phyloP scores from a whole-genome alignment of 768 basidiomycete species.

The Naganishia randhawae region DNA sequence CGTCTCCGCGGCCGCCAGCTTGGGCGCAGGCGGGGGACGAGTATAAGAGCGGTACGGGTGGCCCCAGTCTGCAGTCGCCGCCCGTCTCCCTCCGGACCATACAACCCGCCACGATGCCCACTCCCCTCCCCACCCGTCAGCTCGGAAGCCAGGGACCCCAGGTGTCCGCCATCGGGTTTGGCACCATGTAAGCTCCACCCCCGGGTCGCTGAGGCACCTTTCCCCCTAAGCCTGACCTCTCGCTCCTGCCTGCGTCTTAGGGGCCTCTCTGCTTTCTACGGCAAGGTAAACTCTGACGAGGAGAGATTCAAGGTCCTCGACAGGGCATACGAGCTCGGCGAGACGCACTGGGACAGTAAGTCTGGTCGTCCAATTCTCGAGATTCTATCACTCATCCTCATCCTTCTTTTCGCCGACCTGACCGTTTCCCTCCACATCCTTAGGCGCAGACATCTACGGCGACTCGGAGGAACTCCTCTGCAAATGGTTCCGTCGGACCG shows the following conservation, averaged over 20 bases:
- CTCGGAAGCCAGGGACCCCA: slow-evolving; percentile 28
- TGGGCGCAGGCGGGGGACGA: not conserved
- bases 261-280: slow-evolving; percentile 40
- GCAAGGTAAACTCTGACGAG: slow-evolving; percentile 56
- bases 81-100: no score
- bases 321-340: slow-evolving; percentile 53
- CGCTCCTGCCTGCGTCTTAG: slow-evolving; percentile 13
- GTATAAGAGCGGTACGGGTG: not conserved
- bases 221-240: no score
- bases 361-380: not conserved
- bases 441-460: slow-evolving; percentile 54
- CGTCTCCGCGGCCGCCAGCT: not conserved
- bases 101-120: slow-evolving; percentile 20
- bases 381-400: slow-evolving; percentile 33
- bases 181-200: slow-evolving; percentile 15
- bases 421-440: no score
- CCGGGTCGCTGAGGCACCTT: not conserved
- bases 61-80: no score
- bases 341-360: slow-evolving; percentile 55
- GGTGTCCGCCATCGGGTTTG: slow-evolving; percentile 30
- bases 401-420: no score
- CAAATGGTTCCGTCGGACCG: slow-evolving; percentile 55
- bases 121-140: slow-evolving; percentile 26
- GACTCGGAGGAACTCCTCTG: slow-evolving; percentile 55
- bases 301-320: slow-evolving; percentile 62